These are phyloP conservation scores for Leptographium flavum DNA, from an alignment of 2,329 filamentous ascomycete genomes.

Conservation along the genomic window DNA sequence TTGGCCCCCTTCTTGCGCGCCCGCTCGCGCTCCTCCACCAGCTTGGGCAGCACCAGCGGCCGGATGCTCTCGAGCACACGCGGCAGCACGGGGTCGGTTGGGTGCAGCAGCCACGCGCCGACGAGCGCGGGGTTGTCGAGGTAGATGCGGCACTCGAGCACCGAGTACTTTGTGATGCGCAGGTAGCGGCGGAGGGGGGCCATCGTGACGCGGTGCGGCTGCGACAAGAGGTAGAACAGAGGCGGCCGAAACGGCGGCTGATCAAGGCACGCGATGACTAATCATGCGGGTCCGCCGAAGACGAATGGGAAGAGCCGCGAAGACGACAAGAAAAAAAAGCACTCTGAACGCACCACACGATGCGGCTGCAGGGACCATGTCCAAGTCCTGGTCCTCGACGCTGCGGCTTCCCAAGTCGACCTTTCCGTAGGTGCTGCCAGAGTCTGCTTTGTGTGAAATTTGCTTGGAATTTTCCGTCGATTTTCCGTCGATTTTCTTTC, in stretches of 20 bases:
- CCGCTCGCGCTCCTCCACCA: conserved; percentile 70
- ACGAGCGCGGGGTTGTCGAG: conserved; percentile 77
- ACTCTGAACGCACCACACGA: background rate
- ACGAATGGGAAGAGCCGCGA: no score
- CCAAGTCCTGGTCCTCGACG: conserved; percentile 58
- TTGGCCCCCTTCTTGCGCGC: conserved; percentile 51
- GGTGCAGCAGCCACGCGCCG: conserved; percentile 70
- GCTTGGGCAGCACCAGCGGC: conserved; percentile 76
- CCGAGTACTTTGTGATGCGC: conserved; percentile 81
- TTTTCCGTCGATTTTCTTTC: background rate
- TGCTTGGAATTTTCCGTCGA: background rate
- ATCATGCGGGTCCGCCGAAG: no score
- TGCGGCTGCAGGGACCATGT: conserved; percentile 18
- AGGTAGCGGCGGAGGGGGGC: conserved; percentile 80
- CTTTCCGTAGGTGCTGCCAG: conserved; percentile 52
- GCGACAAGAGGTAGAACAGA: no score
- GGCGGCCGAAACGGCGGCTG: no score
- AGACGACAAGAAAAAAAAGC: background rate
- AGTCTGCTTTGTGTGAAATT: no score
- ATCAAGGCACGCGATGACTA: no score
- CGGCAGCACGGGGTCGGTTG: conserved; percentile 60
- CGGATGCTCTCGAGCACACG: conserved; percentile 75
- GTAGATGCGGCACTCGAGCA: conserved; percentile 94
- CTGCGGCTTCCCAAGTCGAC: conserved; percentile 60
- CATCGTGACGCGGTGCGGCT: conserved; percentile 35